phyloP scores from a whole-genome alignment of 106 monocot species.

The Apostasia ramifera region DNA sequence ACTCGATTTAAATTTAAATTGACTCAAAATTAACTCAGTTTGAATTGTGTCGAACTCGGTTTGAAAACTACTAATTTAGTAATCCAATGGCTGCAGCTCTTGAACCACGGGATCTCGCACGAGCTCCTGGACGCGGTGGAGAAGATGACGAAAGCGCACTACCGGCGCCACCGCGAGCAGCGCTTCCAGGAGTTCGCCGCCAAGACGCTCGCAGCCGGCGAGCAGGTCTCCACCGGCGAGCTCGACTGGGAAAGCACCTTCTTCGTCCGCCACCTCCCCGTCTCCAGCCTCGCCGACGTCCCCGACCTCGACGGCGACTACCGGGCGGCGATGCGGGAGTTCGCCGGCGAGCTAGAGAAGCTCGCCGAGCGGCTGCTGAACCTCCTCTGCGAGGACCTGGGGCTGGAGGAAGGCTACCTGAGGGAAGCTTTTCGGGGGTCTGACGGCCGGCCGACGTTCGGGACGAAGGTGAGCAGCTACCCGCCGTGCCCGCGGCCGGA shows the following conservation, averaged over 20 bases:
- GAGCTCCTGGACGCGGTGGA: slow-evolving; percentile 64
- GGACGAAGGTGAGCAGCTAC: slow-evolving; percentile 80
- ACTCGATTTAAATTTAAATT: too few species aligned
- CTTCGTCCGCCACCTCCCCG: slow-evolving; percentile 61
- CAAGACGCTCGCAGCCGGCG: slow-evolving; percentile 15
- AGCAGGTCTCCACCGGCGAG: slow-evolving; percentile 16
- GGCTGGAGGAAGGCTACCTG: slow-evolving; percentile 65
- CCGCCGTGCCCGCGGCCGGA: slow-evolving; percentile 72
- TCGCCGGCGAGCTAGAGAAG: slow-evolving; percentile 36
- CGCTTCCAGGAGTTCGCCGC: slow-evolving; percentile 55
- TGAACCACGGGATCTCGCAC: slow-evolving; percentile 66
- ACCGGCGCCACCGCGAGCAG: slow-evolving; percentile 36
- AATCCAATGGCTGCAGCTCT: slow-evolving; percentile 22
- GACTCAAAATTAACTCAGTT: too few species aligned
- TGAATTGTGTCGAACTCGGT: too few species aligned
- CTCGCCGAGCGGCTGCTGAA: slow-evolving; percentile 61
- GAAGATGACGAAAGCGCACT: slow-evolving; percentile 53
- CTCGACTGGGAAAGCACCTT: slow-evolving; percentile 86
- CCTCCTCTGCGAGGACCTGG: slow-evolving; percentile 69
- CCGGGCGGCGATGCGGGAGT: slow-evolving; percentile 41
- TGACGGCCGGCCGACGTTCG: slow-evolving; percentile 53
- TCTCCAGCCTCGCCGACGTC: slow-evolving; percentile 39
- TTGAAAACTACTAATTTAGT: too few species aligned
- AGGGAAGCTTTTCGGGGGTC: slow-evolving; percentile 59
- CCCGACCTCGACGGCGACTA: slow-evolving; percentile 33